These are phyloP conservation scores for Entamoeba invadens DNA, from an alignment of 208 protist genomes.

Conservation along the genomic window DNA sequence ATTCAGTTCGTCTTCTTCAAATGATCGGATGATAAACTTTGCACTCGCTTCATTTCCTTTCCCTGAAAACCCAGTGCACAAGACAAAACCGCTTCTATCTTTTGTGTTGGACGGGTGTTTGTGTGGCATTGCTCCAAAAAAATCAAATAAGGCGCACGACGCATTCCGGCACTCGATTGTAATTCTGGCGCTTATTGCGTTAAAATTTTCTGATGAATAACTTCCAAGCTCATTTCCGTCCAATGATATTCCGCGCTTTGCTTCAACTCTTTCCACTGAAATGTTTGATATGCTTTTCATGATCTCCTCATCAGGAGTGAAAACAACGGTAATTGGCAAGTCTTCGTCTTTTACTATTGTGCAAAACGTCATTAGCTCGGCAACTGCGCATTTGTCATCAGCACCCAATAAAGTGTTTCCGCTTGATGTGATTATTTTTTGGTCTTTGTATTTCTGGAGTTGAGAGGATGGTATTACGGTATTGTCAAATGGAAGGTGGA, in stretches of 20 bases:
- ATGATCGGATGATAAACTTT: neutral
- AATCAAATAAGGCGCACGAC: neutral
- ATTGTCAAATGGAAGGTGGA: neutral
- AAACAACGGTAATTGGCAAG: neutral
- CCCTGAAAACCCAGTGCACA: neutral
- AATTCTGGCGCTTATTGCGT: neutral
- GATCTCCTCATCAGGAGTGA: neutral
- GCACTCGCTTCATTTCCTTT: neutral
- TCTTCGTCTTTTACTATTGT: neutral
- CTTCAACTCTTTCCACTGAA: neutral
- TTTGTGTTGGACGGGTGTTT: neutral
- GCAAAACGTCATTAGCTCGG: neutral
- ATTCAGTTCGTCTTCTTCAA: neutral
- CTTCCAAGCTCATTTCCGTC: neutral
- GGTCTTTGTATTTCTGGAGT: neutral
- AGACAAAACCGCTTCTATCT: neutral
- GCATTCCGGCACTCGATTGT: neutral
- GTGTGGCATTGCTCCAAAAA: neutral
- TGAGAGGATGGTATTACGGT: neutral
- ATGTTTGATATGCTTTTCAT: neutral
- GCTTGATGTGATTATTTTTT: neutral
- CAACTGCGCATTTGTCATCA: neutral
- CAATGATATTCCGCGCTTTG: neutral
- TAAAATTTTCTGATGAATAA: neutral
- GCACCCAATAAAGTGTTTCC: neutral